Base-by-base conservation (phyloP, 768 basidiomycete species). In the Auriscalpium vulgare region DNA sequence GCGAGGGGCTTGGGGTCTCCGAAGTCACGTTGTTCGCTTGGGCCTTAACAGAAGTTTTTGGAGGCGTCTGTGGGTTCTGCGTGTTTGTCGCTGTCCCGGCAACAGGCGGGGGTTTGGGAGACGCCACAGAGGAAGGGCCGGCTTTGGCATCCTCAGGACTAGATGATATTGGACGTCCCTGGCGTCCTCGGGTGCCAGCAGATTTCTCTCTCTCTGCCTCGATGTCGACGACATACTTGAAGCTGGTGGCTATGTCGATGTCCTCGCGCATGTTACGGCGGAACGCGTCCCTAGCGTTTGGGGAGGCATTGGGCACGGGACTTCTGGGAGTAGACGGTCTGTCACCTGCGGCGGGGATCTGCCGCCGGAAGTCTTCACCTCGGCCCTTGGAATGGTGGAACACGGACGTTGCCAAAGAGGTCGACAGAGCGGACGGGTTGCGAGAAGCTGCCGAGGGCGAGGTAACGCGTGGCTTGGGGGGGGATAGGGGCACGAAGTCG, bases 381-480 rank as follows among this genome's bases (percentile, higher is more conserved):
- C 55, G 62, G 21, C 72, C 72, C 55, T 68, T 75, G 5, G 80
- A 78, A 61, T 81, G 73, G 56, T 85, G 77, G 61, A 87, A 81
- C 14, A 72, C 70, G 17, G 84, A 76, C 19, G 78, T 79, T 7
- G 76, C 81, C 46, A 89, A 72, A 37, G 87, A 88, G n/a, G 80
- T 80, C 17, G 87, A 88, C 45, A 90, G 78, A 6, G 83, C 80
- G 52, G 87, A 90, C 36, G 76, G 58, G 47, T 43, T 55, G 72
- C 35, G 75, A 72, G 29, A 68, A 63, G 29, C 73, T 35, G 45
- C 67, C 6, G 78, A 65, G 37, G 76, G 65, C 3, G 71, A 62
- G 51, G 72, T 67, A 60, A 70, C 64, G 37, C 70, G 65, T 46
- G 77, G 72, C 56, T 73, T 67, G 36, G 76, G 54, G 35, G 68